These are phyloP conservation scores for Suhomyces kilbournensis DNA, from an alignment of 805 yeast genomes.

Conservation along the genomic window DNA sequence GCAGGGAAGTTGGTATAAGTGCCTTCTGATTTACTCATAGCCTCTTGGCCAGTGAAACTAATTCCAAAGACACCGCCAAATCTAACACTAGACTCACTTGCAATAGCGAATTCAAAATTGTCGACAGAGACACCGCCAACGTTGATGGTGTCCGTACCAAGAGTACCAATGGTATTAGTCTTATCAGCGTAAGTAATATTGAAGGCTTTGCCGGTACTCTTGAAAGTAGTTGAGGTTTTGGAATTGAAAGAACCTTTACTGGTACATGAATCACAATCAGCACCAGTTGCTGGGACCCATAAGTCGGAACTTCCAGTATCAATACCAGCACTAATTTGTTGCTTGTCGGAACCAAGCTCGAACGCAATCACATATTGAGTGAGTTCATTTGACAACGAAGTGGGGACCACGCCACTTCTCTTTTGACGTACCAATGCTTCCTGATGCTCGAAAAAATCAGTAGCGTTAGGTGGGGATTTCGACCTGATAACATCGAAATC, in stretches of 20 bases:
- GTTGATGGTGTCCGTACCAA: not conserved
- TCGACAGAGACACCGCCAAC: not conserved
- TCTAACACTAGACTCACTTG: not conserved
- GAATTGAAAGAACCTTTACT: constrained; percentile 4
- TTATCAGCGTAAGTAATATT: not conserved
- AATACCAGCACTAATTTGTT: constrained; percentile 8
- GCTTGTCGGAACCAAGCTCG: constrained; percentile 9
- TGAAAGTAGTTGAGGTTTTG: constrained; percentile 5
- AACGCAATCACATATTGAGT: constrained; percentile 6
- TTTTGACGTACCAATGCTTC: no score
- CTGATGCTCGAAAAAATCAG: no score
- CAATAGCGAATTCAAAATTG: not conserved
- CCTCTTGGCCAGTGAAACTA: not conserved
- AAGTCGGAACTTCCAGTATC: constrained; percentile 14
- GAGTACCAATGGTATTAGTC: not conserved
- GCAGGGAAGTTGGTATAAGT: not conserved
- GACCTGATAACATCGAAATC: not conserved
- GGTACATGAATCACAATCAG: not conserved
- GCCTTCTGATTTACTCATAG: not conserved
- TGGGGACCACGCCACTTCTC: not conserved
- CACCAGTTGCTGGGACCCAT: constrained; percentile 5
- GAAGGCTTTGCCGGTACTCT: not conserved
- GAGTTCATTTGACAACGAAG: not conserved
- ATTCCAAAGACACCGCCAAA: not conserved
- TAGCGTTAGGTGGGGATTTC: no score